Evolutionary conservation across 2,329 filamentous ascomycete species (phyloP).

Genomic region (Arthrobotrys pseudoclavata): DNA sequence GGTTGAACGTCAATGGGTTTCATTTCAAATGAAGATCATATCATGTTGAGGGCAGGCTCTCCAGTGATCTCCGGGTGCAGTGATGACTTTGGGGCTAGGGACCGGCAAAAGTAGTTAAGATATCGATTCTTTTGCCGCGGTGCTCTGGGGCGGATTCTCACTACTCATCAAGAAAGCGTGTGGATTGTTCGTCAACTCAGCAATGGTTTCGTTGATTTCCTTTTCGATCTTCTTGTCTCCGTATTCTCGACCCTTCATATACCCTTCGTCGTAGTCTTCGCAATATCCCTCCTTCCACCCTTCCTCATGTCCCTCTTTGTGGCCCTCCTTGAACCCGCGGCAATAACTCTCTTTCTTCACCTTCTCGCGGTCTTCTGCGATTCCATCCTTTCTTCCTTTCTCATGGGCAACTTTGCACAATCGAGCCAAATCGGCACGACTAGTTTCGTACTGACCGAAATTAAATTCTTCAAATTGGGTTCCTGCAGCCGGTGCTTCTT

Average conservation of each 20-base stretch:
- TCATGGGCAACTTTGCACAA: slow-evolving; percentile 55
- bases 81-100: background rate
- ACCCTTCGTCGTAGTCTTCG: slow-evolving; percentile 46
- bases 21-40: background rate
- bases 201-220: slow-evolving; percentile 53
- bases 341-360: slow-evolving; percentile 42
- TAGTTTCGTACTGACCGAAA: slow-evolving; percentile 40
- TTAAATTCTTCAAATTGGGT: slow-evolving; percentile 11
- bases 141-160: slow-evolving; percentile 15
- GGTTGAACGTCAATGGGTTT: background rate
- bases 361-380: slow-evolving; percentile 39
- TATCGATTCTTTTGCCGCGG: background rate
- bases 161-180: slow-evolving; percentile 39
- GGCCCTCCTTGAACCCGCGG: slow-evolving; percentile 42
- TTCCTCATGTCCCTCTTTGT: slow-evolving; percentile 40
- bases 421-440: slow-evolving; percentile 36
- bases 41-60: slow-evolving; percentile 18
- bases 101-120: background rate
- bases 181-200: slow-evolving; percentile 47
- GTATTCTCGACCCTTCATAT: slow-evolving; percentile 52
- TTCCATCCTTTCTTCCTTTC: slow-evolving; percentile 39
- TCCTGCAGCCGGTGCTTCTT: slow-evolving; percentile 26
- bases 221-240: slow-evolving; percentile 55
- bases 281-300: slow-evolving; percentile 52
- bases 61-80: background rate